A percentile compares a stretch with the other conserved stretches of the same genome.
Evolutionary conservation across 208 protist genomes (phyloP).

Genomic region (Wallacemonas sp.): DNA sequence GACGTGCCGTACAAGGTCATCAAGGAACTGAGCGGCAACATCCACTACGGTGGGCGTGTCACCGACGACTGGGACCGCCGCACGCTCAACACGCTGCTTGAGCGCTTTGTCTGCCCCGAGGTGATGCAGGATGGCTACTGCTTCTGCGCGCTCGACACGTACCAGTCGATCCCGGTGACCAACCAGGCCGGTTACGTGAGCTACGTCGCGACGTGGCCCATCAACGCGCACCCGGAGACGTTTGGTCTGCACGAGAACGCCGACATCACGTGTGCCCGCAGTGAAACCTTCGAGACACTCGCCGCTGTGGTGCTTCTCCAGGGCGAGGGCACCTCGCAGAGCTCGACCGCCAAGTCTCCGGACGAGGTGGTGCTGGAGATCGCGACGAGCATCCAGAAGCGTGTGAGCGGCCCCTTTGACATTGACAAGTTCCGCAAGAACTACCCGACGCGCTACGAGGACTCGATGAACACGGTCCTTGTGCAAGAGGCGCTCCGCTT

Average conservation of each 20-base stretch:
- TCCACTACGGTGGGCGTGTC: conserved; percentile 99
- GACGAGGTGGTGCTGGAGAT: conserved; percentile 86
- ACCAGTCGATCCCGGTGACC: conserved; percentile 77
- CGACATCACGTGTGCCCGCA: conserved; percentile 96
- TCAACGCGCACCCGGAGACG: conserved; percentile 94
- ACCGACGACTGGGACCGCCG: conserved; percentile 98
- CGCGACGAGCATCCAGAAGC: conserved; percentile 76
- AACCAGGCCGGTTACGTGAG: conserved; percentile 88
- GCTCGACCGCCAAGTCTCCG: conserved; percentile 48
- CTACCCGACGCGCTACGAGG: conserved; percentile 96
- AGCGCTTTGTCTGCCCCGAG: conserved; percentile 88
- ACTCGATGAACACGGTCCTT: conserved; percentile 99
- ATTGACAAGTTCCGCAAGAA: conserved; percentile 78
- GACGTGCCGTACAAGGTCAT: conserved; percentile 98
- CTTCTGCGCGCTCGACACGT: conserved; percentile 86
- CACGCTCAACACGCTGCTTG: conserved; percentile 94
- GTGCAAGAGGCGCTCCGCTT: conserved; percentile 98
- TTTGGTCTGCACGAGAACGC: conserved; percentile 98
- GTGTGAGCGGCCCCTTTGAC: conserved; percentile 83
- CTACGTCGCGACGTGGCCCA: conserved; percentile 92
- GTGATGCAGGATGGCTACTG: conserved; percentile 92
- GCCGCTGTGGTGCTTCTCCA: conserved; percentile 84
- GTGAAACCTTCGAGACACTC: conserved; percentile 92
- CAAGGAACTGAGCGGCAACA: conserved; percentile 95
- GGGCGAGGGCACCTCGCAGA: conserved; percentile 47